Base-by-base conservation (phyloP, 768 basidiomycete genomes). In the Amanita jacksonii region DNA sequence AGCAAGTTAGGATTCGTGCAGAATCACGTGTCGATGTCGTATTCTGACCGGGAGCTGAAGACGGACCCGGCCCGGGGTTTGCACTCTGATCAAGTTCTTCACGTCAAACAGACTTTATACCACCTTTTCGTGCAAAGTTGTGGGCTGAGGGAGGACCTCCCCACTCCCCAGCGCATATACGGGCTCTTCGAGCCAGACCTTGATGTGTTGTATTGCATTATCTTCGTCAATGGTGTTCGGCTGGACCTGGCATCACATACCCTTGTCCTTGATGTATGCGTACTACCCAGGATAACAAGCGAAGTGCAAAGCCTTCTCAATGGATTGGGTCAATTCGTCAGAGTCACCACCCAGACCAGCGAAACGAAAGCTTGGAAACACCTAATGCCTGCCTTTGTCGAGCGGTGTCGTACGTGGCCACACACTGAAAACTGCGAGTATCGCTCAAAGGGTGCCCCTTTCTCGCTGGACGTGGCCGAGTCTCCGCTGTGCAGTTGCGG, bases 401-500 rank as follows among this genome's bases (percentile, higher is more conserved):
- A 79, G 52, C 68, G 74, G 30, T 76, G 76, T 46, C 67, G 74
- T 18, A 64, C 58, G 0, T 79, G 77, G 77, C 51, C 55, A 8
- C 78, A 81, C 52, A 51, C 46, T 12, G 30, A 54, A 2, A 56
- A 55, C n/a, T 80, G 79, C 60, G 72, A 74, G 54, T 79, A 78
- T 52, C 15, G 44, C 0, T 49, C 10, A n/a, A 47, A 36, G 30
- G 61, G 45, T 37, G 57, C 74, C 15, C 74, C 76, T 0, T 56
- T 70, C 3, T 57, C 59, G 24, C 51, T 53, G 8, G 63, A 69
- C 24, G 57, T 64, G 12, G 60, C 59, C 1, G 55, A 57, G 24
- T 53, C 52, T 8, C 74, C 76, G 0, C 55, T 78, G 19, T 81
- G 79, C 48, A 62, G 61, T 3, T 81, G 79, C 38, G 77, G 77